phyloP scores from a whole-genome alignment of 306 rosid genomes.

The Begonia loranthoides region DNA sequence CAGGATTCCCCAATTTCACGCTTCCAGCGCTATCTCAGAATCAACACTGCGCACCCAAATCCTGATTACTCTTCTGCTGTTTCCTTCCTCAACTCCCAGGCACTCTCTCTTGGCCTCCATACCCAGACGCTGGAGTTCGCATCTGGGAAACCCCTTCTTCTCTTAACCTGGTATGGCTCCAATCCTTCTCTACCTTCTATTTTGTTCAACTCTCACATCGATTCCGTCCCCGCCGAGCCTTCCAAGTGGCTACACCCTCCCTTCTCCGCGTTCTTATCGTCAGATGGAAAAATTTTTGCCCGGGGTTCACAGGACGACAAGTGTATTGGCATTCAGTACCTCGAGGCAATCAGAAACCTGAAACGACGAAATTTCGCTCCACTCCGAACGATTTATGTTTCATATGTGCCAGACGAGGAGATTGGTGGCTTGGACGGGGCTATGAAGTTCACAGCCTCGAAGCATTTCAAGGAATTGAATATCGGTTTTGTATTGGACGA shows the following conservation, averaged over 20 bases:
- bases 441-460: constrained; percentile 34
- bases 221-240: constrained; percentile 86
- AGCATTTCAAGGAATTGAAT: constrained; percentile 35
- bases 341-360: constrained; percentile 76
- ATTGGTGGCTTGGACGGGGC: constrained; percentile 57
- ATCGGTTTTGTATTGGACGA: constrained; percentile 73
- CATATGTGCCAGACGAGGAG: constrained; percentile 85
- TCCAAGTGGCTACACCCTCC: constrained; percentile 81
- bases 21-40: constrained; percentile 63
- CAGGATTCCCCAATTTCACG: constrained; percentile 51
- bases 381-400: constrained; percentile 48
- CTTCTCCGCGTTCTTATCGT: constrained; percentile 45
- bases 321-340: constrained; percentile 65
- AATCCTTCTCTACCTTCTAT: constrained; percentile 58
- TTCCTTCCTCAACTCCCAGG: constrained; percentile 54
- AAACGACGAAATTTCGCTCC: constrained; percentile 20
- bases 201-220: constrained; percentile 87
- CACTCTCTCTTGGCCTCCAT: constrained; percentile 28
- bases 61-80: constrained; percentile 67
- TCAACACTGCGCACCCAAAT: constrained; percentile 73
- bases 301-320: constrained; percentile 96
- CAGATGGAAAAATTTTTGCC: constrained; percentile 54
- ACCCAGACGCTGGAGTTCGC: constrained; percentile 32
- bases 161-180: constrained; percentile 74
- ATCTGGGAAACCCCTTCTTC: constrained; percentile 54